Conservation (phyloP, 2,329 filamentous ascomycete species). For the Alternaria arborescens region DNA sequence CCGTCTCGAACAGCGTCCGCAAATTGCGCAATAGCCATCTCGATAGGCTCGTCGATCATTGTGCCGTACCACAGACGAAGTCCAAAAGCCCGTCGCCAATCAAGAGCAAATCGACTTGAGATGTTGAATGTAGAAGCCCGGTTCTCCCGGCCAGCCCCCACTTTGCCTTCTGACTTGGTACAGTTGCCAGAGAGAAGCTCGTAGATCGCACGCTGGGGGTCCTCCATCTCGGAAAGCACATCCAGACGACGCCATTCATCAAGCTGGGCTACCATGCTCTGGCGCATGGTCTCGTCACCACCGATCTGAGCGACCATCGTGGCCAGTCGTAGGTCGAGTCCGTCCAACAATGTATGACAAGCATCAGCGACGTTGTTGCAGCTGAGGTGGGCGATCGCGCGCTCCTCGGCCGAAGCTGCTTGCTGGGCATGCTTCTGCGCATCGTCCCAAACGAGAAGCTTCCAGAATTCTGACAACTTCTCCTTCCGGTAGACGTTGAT, state of each 20-base stretch:
- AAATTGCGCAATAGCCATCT: constrained; percentile 76
- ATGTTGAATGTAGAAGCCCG: constrained; percentile 81
- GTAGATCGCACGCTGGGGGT: constrained; percentile 85
- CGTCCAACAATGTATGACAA: constrained; percentile 78
- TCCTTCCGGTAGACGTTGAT: constrained; percentile 59
- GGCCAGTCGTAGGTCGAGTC: constrained; percentile 82
- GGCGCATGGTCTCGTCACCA: constrained; percentile 72
- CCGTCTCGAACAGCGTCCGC: constrained; percentile 75
- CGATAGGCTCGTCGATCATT: constrained; percentile 71
- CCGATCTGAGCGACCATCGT: constrained; percentile 86
- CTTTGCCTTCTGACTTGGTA: constrained; percentile 81
- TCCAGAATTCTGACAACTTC: constrained; percentile 74
- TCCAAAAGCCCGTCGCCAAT: constrained; percentile 94
- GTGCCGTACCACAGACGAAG: constrained; percentile 90
- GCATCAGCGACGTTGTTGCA: constrained; percentile 83
- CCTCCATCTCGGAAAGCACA: constrained; percentile 85
- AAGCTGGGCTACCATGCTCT: constrained; percentile 81
- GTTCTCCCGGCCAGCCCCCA: constrained; percentile 77
- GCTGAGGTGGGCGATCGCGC: constrained; percentile 81
- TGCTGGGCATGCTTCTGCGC: constrained; percentile 61
- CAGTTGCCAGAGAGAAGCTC: constrained; percentile 88
- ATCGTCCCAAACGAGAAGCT: constrained; percentile 51
- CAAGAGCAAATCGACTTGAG: constrained; percentile 81
- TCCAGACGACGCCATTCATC: constrained; percentile 84
- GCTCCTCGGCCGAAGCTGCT: constrained; percentile 76